A percentile compares a stretch with the other conserved stretches of the same genome.
Evolutionary conservation across 2,329 filamentous ascomycete species (phyloP).

Genomic region (Cladosporium sp.): DNA sequence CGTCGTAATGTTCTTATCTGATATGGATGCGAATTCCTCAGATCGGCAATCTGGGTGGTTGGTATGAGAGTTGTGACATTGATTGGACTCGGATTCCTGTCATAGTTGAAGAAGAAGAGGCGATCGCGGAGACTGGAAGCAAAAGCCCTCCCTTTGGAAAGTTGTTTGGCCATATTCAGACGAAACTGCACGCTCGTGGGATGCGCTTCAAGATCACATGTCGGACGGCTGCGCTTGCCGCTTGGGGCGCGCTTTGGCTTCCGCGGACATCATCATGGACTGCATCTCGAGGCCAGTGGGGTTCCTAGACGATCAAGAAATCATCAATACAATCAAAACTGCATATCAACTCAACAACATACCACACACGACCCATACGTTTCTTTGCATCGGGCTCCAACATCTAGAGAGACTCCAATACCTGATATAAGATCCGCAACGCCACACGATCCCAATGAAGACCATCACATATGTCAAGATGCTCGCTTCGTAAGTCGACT

Average conservation of each 20-base stretch:
- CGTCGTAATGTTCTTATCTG: slow-evolving; percentile 31
- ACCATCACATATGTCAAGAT: slow-evolving; percentile 62
- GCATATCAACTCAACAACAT: not conserved
- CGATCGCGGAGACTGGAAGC: not conserved
- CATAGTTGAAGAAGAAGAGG: slow-evolving; percentile 20
- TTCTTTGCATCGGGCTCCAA: not conserved
- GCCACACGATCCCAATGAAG: slow-evolving; percentile 36
- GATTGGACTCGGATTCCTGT: slow-evolving; percentile 21
- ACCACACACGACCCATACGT: not conserved
- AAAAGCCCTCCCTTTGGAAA: not conserved
- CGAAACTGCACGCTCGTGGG: not conserved
- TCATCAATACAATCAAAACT: not conserved
- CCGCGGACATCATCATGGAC: slow-evolving; percentile 8
- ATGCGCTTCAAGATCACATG: not conserved
- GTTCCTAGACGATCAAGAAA: not conserved
- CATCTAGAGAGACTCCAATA: not conserved
- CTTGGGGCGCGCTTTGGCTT: slow-evolving; percentile 1
- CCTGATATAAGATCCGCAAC: not conserved
- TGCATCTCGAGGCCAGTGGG: not conserved
- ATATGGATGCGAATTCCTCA: slow-evolving; percentile 22
- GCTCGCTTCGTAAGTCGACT: slow-evolving; percentile 55
- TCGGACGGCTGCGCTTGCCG: slow-evolving; percentile 1
- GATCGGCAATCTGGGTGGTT: slow-evolving; percentile 23
- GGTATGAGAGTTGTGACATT: slow-evolving; percentile 25
- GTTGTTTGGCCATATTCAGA: not conserved